Base-by-base conservation (phyloP, 345 rosid genomes). In the Populus davidiana region DNA sequence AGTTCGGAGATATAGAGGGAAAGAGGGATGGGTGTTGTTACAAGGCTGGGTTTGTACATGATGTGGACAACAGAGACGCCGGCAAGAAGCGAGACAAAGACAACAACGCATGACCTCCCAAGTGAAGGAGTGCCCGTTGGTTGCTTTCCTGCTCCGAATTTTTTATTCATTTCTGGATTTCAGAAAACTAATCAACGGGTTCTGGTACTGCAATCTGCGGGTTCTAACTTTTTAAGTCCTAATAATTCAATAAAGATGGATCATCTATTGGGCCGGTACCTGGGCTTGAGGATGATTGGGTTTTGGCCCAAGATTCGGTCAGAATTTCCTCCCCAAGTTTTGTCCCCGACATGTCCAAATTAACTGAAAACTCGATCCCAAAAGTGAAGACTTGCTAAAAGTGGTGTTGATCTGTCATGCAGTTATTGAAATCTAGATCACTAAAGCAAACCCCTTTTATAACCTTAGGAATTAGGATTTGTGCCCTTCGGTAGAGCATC, bases 11-110 rank as follows among this genome's bases (percentile, higher is more conserved):
- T 21, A 2, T 1, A 13, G 9, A 17, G 0, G 2, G 29, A 7
- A 4, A 0, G 0, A 12, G 11, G 47, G 20, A 16, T 16, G 10
- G 18, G 1, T 1, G 10, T 2, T 21, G 27, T 81, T 92, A 89
- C 93, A 41, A 91, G 93, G 75, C 89, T 77, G 12, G 96, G 96
- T 73, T 88, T 88, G 82, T 87, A 84, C 54, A 92, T 74, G 81
- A 87, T 89, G 87, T 91, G 93, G 71, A 91, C 93, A 25, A 90
- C 66, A 20, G 97, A 91, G 68, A 94, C 93, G 29, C 98, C 98
- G 12, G 86, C 84, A 17, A 93, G 92, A 54, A 93, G 90, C 21
- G 98, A 91, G 21, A 74, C 87, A 67, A 93, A 66, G 71, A 90
- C 91, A 66, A 86, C 90, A 44, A 84, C 87, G 59, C 81, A 81